Percentiles rank a stretch among this genome's conserved stretches.
These are phyloP conservation scores for Septoria linicola DNA, from an alignment of 2,329 filamentous ascomycete species.

Conservation along the genomic window DNA sequence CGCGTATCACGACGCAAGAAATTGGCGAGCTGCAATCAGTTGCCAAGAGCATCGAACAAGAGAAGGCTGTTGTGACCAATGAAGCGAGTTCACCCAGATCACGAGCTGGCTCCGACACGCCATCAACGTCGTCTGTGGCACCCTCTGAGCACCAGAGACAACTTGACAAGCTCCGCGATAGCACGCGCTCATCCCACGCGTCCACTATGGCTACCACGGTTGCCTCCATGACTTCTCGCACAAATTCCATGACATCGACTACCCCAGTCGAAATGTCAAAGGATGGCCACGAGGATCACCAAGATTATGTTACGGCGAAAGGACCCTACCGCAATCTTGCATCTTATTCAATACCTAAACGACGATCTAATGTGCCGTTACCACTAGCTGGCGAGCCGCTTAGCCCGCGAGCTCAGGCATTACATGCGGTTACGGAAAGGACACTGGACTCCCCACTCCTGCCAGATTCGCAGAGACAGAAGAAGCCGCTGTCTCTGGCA, in stretches of 20 bases:
- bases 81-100: constrained; percentile 11
- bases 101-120: constrained; percentile 24
- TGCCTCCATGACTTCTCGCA: constrained; percentile 27
- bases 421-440: constrained; percentile 4
- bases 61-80: background rate
- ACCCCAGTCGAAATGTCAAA: constrained; percentile 27
- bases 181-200: constrained; percentile 34
- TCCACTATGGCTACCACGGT: constrained; percentile 29
- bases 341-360: constrained; percentile 28
- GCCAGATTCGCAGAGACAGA: constrained; percentile 3
- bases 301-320: constrained; percentile 17
- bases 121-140: constrained; percentile 30
- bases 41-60: constrained; percentile 7
- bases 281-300: constrained; percentile 18
- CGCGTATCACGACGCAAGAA: background rate
- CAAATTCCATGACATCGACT: constrained; percentile 33
- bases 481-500: constrained; percentile 9
- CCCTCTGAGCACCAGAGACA: constrained; percentile 31
- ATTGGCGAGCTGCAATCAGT: background rate
- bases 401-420: background rate
- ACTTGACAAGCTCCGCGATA: constrained; percentile 33
- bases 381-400: background rate
- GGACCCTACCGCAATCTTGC: constrained; percentile 27
- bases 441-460: constrained; percentile 21
- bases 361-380: constrained; percentile 28